Base-by-base conservation (phyloP, 495 filamentous ascomycete species). In the Aspergillus campestris region DNA sequence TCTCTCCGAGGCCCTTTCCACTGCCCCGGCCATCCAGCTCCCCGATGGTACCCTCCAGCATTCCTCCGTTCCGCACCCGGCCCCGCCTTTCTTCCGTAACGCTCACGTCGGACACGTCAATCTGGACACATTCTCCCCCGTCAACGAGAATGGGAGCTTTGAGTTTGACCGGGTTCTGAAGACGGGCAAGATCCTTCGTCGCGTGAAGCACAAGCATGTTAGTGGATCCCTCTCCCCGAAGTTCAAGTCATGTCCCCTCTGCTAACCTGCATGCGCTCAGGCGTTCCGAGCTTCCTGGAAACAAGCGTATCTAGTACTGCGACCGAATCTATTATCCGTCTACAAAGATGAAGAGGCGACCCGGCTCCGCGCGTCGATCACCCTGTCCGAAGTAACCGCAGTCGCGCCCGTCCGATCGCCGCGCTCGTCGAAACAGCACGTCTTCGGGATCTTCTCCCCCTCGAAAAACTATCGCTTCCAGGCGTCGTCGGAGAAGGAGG, bases 131-230 rank as follows among this genome's bases (percentile, higher is more conserved):
- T 80, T 81, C 55, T 84, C 81, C 11, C 87, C 88, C 6, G 87
- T 97, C 48, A 92, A 95, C 55, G 86, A 95, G 63, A 89, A 96
- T 59, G 92, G 92, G 31, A 88, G 86, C 59, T 98, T 94, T 62
- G 89, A 88, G 54, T 92, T 94, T 57, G 92, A 98, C 60, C 81
- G 89, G 11, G 87, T 96, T 34, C 66, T 97, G 56, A 95, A 95
- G 66, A 80, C 81, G 39, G 90, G 91, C 14, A 83, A 80, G 55
- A 82, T 95, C 33, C 74, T 80, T 52, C 95, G 94, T 62, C 80
- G 91, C 31, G 91, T 88, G 9, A 82, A 87, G 42, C 94, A 92
- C 69, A 96, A 91, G 41, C 95, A 95, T 81, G 92, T 94, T 64
- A 45, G 66, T 52, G 38, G 3, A 8, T 12, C 40, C 32, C 34